A percentile compares a stretch with the other conserved stretches of the same genome.
Conservation (phyloP, 2,329 filamentous ascomycete genomes). For the Trichoderma guizhouense region DNA sequence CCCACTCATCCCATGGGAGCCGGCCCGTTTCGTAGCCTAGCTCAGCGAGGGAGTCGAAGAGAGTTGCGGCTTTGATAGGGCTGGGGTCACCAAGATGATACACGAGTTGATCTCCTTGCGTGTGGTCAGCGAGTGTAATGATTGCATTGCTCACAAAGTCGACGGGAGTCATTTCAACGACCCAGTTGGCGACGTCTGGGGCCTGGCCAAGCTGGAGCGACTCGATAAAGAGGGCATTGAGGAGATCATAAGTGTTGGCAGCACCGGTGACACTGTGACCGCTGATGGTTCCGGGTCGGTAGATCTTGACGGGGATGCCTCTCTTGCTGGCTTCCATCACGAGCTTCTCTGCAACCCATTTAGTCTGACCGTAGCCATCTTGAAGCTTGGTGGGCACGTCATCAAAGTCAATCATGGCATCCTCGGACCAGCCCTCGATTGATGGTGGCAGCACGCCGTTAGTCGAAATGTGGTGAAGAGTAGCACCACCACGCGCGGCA, state of each 20-base stretch:
- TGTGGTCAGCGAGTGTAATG: conserved; percentile 64
- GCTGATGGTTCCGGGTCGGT: conserved; percentile 73
- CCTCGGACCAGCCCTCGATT: conserved; percentile 67
- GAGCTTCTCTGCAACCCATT: conserved; percentile 77
- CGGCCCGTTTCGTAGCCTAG: conserved; percentile 69
- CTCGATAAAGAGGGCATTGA: conserved; percentile 73
- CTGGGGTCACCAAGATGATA: conserved; percentile 74
- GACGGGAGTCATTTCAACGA: conserved; percentile 79
- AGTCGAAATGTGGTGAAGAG: conserved; percentile 74
- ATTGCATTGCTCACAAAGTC: conserved; percentile 77
- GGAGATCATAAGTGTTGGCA: conserved; percentile 73
- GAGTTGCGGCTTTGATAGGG: conserved; percentile 61
- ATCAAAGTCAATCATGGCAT: conserved; percentile 62
- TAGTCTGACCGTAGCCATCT: conserved; percentile 76
- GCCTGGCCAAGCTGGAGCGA: conserved; percentile 69
- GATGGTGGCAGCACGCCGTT: conserved; percentile 75
- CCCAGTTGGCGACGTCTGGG: conserved; percentile 71
- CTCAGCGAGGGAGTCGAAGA: conserved; percentile 62
- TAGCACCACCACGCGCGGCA: conserved; percentile 63
- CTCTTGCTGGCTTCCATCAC: conserved; percentile 65
- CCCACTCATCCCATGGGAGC: conserved; percentile 71
- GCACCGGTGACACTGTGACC: conserved; percentile 73
- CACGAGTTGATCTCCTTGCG: conserved; percentile 57
- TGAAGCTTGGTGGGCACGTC: conserved; percentile 65
- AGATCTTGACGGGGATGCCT: conserved; percentile 67